Evolutionary conservation across 345 rosid genomes (phyloP), one percentile per base, ranked within the genome.

Genomic region (Aquilaria yunnanensis): DNA sequence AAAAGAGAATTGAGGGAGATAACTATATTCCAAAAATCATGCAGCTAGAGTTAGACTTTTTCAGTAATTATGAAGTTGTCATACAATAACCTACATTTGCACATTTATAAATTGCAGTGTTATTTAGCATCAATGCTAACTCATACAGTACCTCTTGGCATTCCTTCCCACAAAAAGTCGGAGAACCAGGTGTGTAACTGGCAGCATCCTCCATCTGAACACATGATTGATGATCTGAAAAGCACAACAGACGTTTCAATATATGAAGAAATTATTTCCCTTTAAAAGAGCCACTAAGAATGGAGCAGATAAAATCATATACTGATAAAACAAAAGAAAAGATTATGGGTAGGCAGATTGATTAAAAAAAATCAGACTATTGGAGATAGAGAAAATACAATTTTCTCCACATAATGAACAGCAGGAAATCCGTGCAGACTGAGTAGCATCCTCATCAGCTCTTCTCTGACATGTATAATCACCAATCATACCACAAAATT

Each of bases 371-470:
- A 29, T 47, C 33, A 12, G 50, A 41, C 16, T 16, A 16, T 52
- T 46, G 13, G 70, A 61, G 67, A 52, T 56, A 52, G 63, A 64
- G 67, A 56, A 60, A 62, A 30, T 90, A 93, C 98, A 93, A 83
- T 88, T 90, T 70, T 83, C 90, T 75, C 88, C 84, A 65, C 99
- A 94, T 67, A 82, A 64, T 71, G 46, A 47, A 80, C 99, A 88
- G 81, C 99, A 88, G 6, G 70, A 71, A 54, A 49, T 59, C 64
- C 85, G 66, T 13, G 78, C 68, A 47, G 73, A 54, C 30, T 14
- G 57, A 31, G 63, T 60, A 59, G 72, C 48, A 56, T 60, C 61
- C 57, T 62, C 76, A 56, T 67, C 57, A 57, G 63, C 72, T 12
- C 63, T 69, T 66, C 31, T 62, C 56, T 65, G 78, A 51, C 60